Conservation (phyloP, 2,329 filamentous ascomycete species). For the Aureobasidium sp. region DNA sequence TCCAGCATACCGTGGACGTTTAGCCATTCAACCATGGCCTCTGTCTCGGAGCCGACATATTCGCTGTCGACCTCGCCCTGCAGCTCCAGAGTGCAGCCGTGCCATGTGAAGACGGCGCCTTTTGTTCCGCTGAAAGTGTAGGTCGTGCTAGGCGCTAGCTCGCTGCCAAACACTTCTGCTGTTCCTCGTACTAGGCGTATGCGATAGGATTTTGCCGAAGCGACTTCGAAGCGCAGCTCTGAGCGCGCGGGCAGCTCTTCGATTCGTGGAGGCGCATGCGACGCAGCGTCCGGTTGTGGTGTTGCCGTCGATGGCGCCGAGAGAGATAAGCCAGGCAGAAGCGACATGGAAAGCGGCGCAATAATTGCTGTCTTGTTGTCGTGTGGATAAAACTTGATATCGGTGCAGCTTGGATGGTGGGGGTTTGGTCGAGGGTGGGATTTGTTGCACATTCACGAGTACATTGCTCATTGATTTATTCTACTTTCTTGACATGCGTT, state of each 20-base stretch:
- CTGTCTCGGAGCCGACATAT: constrained; percentile 70
- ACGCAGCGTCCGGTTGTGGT: constrained; percentile 18
- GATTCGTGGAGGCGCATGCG: constrained; percentile 27
- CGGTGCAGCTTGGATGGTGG: not conserved
- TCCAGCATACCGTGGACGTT: constrained; percentile 87
- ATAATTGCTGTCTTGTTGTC: not conserved
- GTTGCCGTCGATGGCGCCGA: constrained; percentile 24
- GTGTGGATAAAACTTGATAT: not conserved
- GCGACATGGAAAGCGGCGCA: not conserved
- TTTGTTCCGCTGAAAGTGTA: constrained; percentile 80
- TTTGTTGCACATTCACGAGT: not conserved
- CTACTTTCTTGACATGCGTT: not conserved
- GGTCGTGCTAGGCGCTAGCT: constrained; percentile 71
- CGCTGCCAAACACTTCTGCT: constrained; percentile 90
- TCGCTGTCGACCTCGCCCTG: constrained; percentile 61
- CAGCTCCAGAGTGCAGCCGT: constrained; percentile 80
- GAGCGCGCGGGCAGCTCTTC: constrained; percentile 40
- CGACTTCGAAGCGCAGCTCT: constrained; percentile 39
- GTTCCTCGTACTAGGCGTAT: constrained; percentile 67
- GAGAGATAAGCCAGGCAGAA: constrained; percentile 41
- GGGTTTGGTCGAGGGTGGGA: not conserved
- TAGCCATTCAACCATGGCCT: constrained; percentile 64
- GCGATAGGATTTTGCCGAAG: constrained; percentile 28
- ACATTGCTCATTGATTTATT: not conserved
- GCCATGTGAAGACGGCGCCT: constrained; percentile 85